These are phyloP conservation scores for Aspergillus heteromorphus DNA, from an alignment of 495 filamentous ascomycete genomes.

Conservation along the genomic window DNA sequence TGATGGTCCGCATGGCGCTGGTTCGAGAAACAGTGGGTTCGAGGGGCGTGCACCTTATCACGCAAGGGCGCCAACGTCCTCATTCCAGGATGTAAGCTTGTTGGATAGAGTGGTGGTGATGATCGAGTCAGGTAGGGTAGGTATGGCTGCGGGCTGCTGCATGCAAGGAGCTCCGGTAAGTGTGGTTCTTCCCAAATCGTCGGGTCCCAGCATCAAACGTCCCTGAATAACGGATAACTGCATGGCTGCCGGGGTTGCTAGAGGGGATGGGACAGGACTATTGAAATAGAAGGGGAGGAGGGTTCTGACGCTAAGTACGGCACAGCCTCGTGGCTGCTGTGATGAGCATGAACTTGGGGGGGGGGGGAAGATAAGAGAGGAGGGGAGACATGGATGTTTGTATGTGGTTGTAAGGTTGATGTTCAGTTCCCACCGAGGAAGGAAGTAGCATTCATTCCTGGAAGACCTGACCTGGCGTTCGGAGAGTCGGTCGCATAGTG, in stretches of 20 bases:
- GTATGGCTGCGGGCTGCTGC: background rate
- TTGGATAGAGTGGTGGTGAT: background rate
- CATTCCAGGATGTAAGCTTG: conserved; percentile 2
- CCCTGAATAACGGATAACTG: background rate
- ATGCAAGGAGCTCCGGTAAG: background rate
- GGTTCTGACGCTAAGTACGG: background rate
- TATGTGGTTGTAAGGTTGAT: no score
- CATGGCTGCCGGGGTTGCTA: background rate
- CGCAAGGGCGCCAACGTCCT: background rate
- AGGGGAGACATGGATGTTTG: background rate
- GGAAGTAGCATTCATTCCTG: no score
- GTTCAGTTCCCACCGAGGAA: background rate
- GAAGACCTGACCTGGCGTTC: no score
- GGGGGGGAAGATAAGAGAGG: background rate
- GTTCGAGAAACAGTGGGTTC: background rate
- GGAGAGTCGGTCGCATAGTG: no score
- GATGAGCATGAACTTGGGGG: background rate
- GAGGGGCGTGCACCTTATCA: background rate
- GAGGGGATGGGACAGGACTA: background rate
- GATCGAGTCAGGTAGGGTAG: background rate
- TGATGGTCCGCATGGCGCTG: background rate
- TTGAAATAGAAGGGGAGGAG: background rate
- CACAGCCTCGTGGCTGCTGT: background rate
- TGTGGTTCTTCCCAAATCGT: conserved; percentile 1
- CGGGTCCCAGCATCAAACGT: background rate